Evolutionary conservation across 202 grass and related monocot species (phyloP), one percentile per base, ranked within the genome.

Genomic region (Panicum virgatum): DNA sequence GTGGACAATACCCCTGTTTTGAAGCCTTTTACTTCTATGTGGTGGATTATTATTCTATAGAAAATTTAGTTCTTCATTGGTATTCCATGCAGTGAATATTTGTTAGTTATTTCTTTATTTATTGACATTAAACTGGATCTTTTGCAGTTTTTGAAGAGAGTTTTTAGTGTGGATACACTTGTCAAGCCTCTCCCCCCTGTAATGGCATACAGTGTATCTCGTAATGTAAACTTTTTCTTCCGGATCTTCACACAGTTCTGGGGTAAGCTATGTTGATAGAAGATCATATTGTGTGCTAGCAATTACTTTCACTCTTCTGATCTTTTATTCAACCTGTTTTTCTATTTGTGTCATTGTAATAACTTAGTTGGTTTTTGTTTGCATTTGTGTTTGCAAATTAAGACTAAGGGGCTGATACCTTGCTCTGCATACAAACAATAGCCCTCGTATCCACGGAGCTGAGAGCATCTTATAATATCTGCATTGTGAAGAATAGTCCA

Each of bases 221-320:
- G 92, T 13, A 92, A 92, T 39, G 75, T 98, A 22, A 91, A 93
- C 67, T 96, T 98, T 52, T 96, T 99, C 73, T 80, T 93, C 67
- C 81, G 86, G 73, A 98, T 98, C 67, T 98, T 98, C 85, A 98
- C 92, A 14, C 92, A 96, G 84, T 96, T 98, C 79, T 95, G 92
- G 89, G 96, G 96, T 98, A 90, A 88, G 88, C 65, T 87, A 20
- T 36, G 4, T 36, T 69, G 56, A 72, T 80, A 80, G 36, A 86
- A 51, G 16, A 81, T 82, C 38, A 54, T 73, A 67, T 86, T 57
- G 10, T 42, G 14, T 40, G 27, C 38, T 38, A n/a, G 11, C 20
- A 70, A 44, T 15, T 69, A 44, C 0, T 79, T 66, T 40, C 13
- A 59, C 47, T 43, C 26, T 58, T 52, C 15, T 73, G 3, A 67